Base-by-base conservation (phyloP, 2,329 filamentous ascomycete genomes). In the Phaeosphaeria sp. region DNA sequence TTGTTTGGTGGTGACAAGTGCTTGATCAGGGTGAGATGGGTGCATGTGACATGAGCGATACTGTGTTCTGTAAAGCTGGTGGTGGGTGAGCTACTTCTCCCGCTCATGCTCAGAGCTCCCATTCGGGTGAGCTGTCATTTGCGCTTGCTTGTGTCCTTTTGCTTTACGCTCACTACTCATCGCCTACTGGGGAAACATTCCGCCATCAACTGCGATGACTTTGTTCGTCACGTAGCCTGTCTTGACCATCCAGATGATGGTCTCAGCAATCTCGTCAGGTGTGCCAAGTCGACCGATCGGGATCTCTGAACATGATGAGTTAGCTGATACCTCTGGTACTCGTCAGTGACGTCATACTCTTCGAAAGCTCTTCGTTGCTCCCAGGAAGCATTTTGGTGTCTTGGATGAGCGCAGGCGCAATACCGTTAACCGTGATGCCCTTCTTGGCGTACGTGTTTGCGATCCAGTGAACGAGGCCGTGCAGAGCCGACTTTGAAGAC, bases 141-240 rank as follows among this genome's bases (percentile, higher is more conserved):
- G 25, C 25, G 30, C 11, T 36, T 36, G 30, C 11, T 36, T 13
- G 11, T 30, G 30, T 36, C 30, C 15, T 13, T 13, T 36, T 30
- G 5, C 25, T 30, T 30, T 11, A 30, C 25, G 25, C 25, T 30
- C 11, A 30, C 3, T 3, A 36, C 30, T 7, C 5, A 13, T 13
- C 9, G 25, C 45, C 63, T 57, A 66, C 53, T 68, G 64, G 39
- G 63, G 64, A 57, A 67, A 60, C 59, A 67, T 63, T 17, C 68
- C 66, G 24, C 68, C 67, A 53, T 71, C 67, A 20, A 70, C 61
- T 2, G 56, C 62, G 44, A 70, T 64, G 21, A 70, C 58, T 66
- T 83, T 82, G 51, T 81, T 81, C 17, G 80, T 82, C 52, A 81
- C 72, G 68, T 81, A 82, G 1, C 74, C 75, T 3, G 77, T 82